phyloP scores from a whole-genome alignment of 345 rosid species.

The Arabidopsis thaliana region DNA sequence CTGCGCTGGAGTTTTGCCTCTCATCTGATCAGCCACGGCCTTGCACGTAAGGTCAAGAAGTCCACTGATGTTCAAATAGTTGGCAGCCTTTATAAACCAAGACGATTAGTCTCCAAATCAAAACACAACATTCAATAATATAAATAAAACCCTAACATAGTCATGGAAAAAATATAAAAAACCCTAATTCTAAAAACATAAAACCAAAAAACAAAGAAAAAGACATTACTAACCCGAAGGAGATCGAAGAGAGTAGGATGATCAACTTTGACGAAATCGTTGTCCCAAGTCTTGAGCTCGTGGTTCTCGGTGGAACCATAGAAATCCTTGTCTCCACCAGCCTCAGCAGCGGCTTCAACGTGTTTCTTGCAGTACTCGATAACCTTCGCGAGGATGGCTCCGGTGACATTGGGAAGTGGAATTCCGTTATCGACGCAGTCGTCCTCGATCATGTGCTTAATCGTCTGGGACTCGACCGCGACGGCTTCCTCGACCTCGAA shows the following conservation, averaged over 20 bases:
- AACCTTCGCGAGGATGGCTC: slow-evolving; percentile 65
- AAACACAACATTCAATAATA: neutral
- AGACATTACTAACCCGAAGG: slow-evolving; percentile 40
- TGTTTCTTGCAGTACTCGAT: slow-evolving; percentile 83
- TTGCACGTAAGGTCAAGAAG: slow-evolving; percentile 74
- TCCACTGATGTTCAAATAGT: slow-evolving; percentile 70
- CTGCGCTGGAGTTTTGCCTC: slow-evolving; percentile 68
- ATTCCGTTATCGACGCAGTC: slow-evolving; percentile 62
- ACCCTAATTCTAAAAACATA: neutral
- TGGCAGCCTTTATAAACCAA: slow-evolving; percentile 60
- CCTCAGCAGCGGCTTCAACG: slow-evolving; percentile 50
- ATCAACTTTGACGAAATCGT: slow-evolving; percentile 67
- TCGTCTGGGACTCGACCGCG: slow-evolving; percentile 66
- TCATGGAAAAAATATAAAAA: neutral
- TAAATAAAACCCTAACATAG: slow-evolving; percentile 7
- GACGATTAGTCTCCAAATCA: neutral
- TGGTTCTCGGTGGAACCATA: slow-evolving; percentile 36
- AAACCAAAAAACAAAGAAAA: neutral
- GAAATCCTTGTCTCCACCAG: slow-evolving; percentile 40
- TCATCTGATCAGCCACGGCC: slow-evolving; percentile 74
- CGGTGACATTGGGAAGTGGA: slow-evolving; percentile 75
- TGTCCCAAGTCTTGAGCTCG: slow-evolving; percentile 59
- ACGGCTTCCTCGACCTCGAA: slow-evolving; percentile 69
- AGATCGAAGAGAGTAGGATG: slow-evolving; percentile 67
- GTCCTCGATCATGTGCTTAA: slow-evolving; percentile 73